These are phyloP conservation scores for Oryza rufipogon DNA, from an alignment of 176 grass and related monocot species.

Conservation along the genomic window DNA sequence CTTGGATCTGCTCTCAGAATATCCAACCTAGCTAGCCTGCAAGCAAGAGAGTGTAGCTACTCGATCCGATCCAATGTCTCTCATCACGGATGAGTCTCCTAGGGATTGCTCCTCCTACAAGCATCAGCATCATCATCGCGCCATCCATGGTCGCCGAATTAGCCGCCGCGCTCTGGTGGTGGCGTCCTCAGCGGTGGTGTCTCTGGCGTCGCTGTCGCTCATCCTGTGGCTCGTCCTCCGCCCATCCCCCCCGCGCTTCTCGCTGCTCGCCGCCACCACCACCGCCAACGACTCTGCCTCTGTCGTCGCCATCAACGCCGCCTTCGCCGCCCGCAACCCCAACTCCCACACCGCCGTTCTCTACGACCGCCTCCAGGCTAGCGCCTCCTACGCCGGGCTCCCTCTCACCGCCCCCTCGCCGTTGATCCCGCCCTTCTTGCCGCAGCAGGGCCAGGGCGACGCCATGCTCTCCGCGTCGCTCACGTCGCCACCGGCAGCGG, in stretches of 20 bases:
- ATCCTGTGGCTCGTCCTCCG: slow-evolving; percentile 78
- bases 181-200: slow-evolving; percentile 31
- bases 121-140: slow-evolving; percentile 27
- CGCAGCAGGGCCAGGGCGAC: slow-evolving; percentile 41
- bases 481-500: slow-evolving; percentile 6
- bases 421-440: slow-evolving; percentile 43
- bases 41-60: no score
- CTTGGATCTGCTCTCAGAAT: no score
- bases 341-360: slow-evolving; percentile 64
- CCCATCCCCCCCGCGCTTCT: slow-evolving; percentile 63
- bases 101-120: slow-evolving; percentile 45
- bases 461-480: slow-evolving; percentile 47
- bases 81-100: slow-evolving; percentile 48
- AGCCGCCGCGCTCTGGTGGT: slow-evolving; percentile 19
- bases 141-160: no score
- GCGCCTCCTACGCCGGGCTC: slow-evolving; percentile 58
- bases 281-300: slow-evolving; percentile 24
- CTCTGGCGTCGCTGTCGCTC: slow-evolving; percentile 47
- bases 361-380: slow-evolving; percentile 59
- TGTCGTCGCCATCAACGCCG: slow-evolving; percentile 50
- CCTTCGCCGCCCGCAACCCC: slow-evolving; percentile 66
- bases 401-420: slow-evolving; percentile 32
- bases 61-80: slow-evolving; percentile 23
- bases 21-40: no score
- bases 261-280: slow-evolving; percentile 51